Evolutionary conservation across 345 rosid genomes (phyloP).

Genomic region (Syzygium jambos): DNA sequence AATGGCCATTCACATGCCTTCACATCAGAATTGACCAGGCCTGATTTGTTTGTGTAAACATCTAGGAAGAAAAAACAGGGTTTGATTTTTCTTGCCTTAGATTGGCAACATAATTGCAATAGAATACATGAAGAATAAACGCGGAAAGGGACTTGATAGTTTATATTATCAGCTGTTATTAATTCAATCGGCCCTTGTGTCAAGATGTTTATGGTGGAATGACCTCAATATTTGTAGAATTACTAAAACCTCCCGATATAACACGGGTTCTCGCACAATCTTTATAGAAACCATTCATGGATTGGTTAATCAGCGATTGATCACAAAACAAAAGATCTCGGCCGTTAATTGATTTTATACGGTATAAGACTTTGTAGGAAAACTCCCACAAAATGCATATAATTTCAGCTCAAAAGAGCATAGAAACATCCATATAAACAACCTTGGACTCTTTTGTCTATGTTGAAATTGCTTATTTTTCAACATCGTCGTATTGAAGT

Average conservation of each 20-base stretch:
- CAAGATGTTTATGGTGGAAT: background rate
- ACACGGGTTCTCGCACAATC: background rate
- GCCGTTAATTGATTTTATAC: background rate
- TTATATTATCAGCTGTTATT: background rate
- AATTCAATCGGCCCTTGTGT: background rate
- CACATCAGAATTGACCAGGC: background rate
- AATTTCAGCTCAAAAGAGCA: background rate
- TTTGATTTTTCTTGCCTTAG: background rate
- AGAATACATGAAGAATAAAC: background rate
- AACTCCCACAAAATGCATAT: no score
- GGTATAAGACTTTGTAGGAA: background rate
- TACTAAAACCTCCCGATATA: background rate
- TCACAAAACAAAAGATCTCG: background rate
- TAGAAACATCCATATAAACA: no score
- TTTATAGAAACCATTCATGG: background rate
- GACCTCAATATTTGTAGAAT: background rate
- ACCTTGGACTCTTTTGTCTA: no score
- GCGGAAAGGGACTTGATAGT: background rate
- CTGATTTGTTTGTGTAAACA: background rate
- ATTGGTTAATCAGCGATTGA: background rate
- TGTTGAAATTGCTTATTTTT: background rate
- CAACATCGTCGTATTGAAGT: no score
- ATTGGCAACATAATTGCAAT: background rate
- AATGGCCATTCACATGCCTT: background rate
- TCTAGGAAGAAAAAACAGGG: background rate